A percentile compares a stretch with the other conserved stretches of the same genome.
phyloP scores from a whole-genome alignment of 2,329 filamentous ascomycete genomes.

The Monosporascus sp. region DNA sequence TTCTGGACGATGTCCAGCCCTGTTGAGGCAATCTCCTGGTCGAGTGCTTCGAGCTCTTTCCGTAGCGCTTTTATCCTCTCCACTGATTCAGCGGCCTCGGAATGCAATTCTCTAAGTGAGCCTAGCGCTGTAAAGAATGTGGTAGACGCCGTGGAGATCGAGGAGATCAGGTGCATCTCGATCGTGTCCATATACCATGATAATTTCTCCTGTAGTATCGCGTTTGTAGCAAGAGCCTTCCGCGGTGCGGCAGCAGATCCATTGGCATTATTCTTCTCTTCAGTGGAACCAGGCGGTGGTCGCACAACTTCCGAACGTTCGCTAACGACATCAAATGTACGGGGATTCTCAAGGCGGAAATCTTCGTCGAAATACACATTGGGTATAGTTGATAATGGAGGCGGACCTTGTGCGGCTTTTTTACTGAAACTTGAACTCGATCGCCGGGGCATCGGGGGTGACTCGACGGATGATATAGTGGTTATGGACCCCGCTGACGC shows the following conservation, averaged over 20 bases:
- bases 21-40: conserved; percentile 79
- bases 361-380: conserved; percentile 90
- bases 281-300: conserved; percentile 47
- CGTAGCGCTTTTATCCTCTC: conserved; percentile 76
- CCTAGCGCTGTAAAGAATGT: conserved; percentile 95
- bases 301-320: conserved; percentile 95
- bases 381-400: conserved; percentile 87
- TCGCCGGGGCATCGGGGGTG: conserved; percentile 35
- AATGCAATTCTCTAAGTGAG: conserved; percentile 83
- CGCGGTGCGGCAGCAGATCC: conserved; percentile 57
- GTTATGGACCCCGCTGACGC: conserved; percentile 40
- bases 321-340: conserved; percentile 94
- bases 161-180: conserved; percentile 92
- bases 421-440: conserved; percentile 45
- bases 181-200: conserved; percentile 99
- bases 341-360: conserved; percentile 91
- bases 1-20: conserved; percentile 84
- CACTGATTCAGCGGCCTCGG: conserved; percentile 88
- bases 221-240: conserved; percentile 90
- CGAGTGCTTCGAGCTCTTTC: conserved; percentile 72
- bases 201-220: conserved; percentile 93
- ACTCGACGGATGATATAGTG: conserved; percentile 45
- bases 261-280: conserved; percentile 51
- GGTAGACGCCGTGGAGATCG: conserved; percentile 90
- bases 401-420: conserved; percentile 64